Evolutionary conservation across 176 grass and related monocot species (phyloP), one percentile per base, ranked within the genome.

Genomic region (Ensete glaucum): DNA sequence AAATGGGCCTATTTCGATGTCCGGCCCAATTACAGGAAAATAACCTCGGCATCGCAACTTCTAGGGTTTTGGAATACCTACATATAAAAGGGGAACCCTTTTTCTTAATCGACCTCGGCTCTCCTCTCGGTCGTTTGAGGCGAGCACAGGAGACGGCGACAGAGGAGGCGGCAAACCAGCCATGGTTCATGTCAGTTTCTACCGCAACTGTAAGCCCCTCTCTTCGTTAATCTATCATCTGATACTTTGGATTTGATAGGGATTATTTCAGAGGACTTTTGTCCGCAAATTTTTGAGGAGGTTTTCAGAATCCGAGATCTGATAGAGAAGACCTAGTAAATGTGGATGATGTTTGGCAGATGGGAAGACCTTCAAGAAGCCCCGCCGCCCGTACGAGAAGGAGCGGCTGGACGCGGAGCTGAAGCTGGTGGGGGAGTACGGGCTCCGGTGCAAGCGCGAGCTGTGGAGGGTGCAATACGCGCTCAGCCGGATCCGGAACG

Each of bases 311-410:
- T 43, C 0, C 0, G 34, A 43, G 48, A 67, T 67, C 12, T 67
- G 64, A 11, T 67, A 4, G 6, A 16, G 26, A 76, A 64, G 22
- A 1, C 52, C 62, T 69, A 50, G 14, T 49, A 9, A 72, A 84
- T 56, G 71, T 56, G 71, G 7, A 24, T 84, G 81, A 90, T 79
- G 15, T 52, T 34, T 50, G 43, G 9, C 72, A 74, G 72, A 74
- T 74, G 72, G 72, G 7, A 74, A 74, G 53, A 74, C 72, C 72
- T 74, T 74, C 72, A 74, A 74, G 72, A 74, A 74, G 53, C 72
- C 72, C 11, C 72, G 72, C 53, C 72, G 72, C 12, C 72, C 72
- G 5, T 74, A 74, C 24, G 72, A 74, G 72, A 74, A 74, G 53
- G 72, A 74, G 52, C 72, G 72, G 23, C 53, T 74, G 23, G 53